Base-by-base conservation (phyloP, 2,329 filamentous ascomycete species). In the Monilinia laxa region DNA sequence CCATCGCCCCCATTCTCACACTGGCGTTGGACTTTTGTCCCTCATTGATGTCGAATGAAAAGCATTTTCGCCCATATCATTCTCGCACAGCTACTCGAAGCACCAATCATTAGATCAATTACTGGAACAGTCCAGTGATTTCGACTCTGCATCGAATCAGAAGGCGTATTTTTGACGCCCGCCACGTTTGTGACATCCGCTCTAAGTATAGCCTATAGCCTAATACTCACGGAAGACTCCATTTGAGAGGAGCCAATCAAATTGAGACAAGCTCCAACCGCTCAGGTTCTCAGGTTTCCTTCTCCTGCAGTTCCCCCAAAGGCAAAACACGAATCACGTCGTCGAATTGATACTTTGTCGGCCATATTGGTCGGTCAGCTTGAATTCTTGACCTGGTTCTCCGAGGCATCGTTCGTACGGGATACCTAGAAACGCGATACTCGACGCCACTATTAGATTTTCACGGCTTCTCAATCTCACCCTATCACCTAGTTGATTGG, bases 321-420 rank as follows among this genome's bases (percentile, higher is more conserved):
- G 38, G 59, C 64, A 62, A 72, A 68, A 71, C 72, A 70, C 73
- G 71, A 72, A 73, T 73, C 71, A 73, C 73, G 67, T 65, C 53
- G 45, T 18, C n/a, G 45, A 40, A 56, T 40, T n/a, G 35, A 55
- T 63, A 55, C 60, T 53, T 23, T 42, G 49, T 35, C 60, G 40
- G 56, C 45, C 25, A 59, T 47, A 59, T 31, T 47, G 25, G 23
- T 45, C 38, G 16, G 55, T 42, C 55, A 58, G 53, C 54, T 40
- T 31, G 7, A 40, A 56, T 40, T 16, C 40, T 57, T 28, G 55
- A 25, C 38, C 55, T 57, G 12, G n/a, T 42, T 42, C 16, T 42
- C 38, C 38, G 38, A 20, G 18, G 14, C 55, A 45, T 16, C 40
- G 56, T 31, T 40, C 38, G 16, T 31, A 40, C 16, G 45, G 56